phyloP scores from a whole-genome alignment of 192 early-diverging fungal species.

The Dispira simplex region DNA sequence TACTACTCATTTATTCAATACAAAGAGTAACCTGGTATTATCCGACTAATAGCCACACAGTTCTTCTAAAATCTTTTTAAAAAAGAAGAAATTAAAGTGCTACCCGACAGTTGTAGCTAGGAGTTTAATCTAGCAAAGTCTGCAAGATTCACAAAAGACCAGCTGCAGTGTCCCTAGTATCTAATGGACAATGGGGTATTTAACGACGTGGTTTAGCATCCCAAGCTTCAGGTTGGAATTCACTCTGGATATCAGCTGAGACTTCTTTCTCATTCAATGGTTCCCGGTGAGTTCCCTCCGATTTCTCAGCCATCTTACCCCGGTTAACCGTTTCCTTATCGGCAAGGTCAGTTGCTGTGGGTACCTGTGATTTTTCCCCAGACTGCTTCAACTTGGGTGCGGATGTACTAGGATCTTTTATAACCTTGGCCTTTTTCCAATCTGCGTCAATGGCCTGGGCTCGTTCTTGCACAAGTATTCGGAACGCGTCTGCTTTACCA shows the following conservation, averaged over 20 bases:
- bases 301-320: background rate
- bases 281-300: background rate
- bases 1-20: too few species aligned
- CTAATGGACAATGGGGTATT: background rate
- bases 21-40: too few species aligned
- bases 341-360: background rate
- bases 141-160: too few species aligned
- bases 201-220: background rate
- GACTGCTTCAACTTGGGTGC: background rate
- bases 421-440: background rate
- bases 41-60: too few species aligned
- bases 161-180: too few species aligned
- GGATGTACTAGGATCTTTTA: background rate
- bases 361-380: background rate
- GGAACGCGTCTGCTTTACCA: background rate
- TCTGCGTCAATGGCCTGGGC: slow-evolving; percentile 2
- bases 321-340: background rate
- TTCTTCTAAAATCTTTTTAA: too few species aligned
- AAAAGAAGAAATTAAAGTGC: too few species aligned
- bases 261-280: background rate
- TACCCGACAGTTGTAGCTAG: too few species aligned
- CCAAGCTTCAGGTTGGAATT: slow-evolving; percentile 1
- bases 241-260: background rate
- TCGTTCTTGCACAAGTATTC: background rate
- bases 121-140: too few species aligned